phyloP scores from a whole-genome alignment of 2,329 filamentous ascomycete genomes.

The Chaetomium globosum region DNA sequence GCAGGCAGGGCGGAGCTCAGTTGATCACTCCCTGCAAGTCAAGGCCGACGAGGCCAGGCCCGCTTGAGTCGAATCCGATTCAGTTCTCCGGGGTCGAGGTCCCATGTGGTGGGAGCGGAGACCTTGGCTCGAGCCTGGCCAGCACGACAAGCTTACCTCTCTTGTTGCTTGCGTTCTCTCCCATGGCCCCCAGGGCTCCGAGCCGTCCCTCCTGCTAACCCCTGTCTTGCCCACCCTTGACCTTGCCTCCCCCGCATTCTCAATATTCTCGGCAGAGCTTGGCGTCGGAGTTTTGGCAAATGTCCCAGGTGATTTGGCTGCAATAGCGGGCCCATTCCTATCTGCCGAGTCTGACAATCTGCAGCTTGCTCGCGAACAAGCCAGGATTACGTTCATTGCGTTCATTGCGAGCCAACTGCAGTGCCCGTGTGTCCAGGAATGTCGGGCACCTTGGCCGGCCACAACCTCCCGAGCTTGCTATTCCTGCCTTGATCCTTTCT shows the following conservation, averaged over 20 bases:
- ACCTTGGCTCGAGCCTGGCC: not conserved
- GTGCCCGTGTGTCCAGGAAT: not conserved
- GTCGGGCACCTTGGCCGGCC: not conserved
- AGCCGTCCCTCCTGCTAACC: not conserved
- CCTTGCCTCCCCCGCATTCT: slow-evolving; percentile 29
- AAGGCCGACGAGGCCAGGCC: not conserved
- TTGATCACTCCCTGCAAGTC: not conserved
- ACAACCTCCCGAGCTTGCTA: not conserved
- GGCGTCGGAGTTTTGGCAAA: slow-evolving; percentile 9
- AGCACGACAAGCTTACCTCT: not conserved
- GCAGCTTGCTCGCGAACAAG: not conserved
- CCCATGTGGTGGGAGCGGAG: not conserved
- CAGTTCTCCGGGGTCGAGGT: not conserved
- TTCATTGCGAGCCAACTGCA: not conserved
- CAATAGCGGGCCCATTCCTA: slow-evolving; percentile 24
- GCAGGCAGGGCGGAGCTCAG: slow-evolving; percentile 3
- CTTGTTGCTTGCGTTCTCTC: not conserved
- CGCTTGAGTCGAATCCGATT: not conserved
- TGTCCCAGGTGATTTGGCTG: not conserved
- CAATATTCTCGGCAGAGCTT: slow-evolving; percentile 19
- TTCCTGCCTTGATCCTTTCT: not conserved
- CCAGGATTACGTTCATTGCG: not conserved
- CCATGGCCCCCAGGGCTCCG: not conserved
- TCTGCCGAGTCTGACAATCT: slow-evolving; percentile 27
- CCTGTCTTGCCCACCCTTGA: not conserved